Conservation (phyloP, 192 early-diverging fungal genomes). For the Thamnidium elegans region DNA sequence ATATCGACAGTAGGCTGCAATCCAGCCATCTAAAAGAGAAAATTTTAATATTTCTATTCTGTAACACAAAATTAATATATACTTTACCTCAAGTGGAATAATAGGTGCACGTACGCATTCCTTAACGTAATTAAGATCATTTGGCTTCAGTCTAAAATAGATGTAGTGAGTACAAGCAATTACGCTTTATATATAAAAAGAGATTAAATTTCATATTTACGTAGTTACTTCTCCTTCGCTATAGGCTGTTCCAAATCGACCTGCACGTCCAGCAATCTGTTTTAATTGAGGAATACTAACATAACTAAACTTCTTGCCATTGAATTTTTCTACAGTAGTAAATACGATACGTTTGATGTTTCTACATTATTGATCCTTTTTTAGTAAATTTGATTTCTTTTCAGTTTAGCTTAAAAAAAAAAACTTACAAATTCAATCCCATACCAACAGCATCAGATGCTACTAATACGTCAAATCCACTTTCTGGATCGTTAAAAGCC, state of each 20-base stretch:
- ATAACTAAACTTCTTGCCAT: conserved; percentile 54
- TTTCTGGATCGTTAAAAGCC: conserved; percentile 83
- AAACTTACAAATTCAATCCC: conserved; percentile 88
- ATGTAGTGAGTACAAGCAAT: conserved; percentile 11
- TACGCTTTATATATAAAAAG: too few species aligned
- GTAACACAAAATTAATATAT: not conserved
- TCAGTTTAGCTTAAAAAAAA: not conserved
- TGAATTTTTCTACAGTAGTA: conserved; percentile 71
- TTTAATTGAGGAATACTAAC: conserved; percentile 79
- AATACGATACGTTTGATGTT: conserved; percentile 91
- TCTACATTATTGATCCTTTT: conserved; percentile 31
- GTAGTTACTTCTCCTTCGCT: conserved; percentile 71
- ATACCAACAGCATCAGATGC: conserved; percentile 97
- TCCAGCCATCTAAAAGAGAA: conserved; percentile 52
- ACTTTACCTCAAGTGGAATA: conserved; percentile 26
- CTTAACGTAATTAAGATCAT: conserved; percentile 25
- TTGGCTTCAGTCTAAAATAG: conserved; percentile 6
- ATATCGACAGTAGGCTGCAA: conserved; percentile 71
- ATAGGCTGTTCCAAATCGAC: conserved; percentile 74
- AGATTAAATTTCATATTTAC: conserved; percentile 29
- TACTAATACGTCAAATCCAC: conserved; percentile 79
- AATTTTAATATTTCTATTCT: not conserved
- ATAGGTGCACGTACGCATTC: conserved; percentile 36
- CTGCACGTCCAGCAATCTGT: conserved; percentile 93
- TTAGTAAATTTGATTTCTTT: not conserved